These are phyloP conservation scores for Cyclotella sp. DNA, from an alignment of 108 stramenopile genomes.

Conservation along the genomic window DNA sequence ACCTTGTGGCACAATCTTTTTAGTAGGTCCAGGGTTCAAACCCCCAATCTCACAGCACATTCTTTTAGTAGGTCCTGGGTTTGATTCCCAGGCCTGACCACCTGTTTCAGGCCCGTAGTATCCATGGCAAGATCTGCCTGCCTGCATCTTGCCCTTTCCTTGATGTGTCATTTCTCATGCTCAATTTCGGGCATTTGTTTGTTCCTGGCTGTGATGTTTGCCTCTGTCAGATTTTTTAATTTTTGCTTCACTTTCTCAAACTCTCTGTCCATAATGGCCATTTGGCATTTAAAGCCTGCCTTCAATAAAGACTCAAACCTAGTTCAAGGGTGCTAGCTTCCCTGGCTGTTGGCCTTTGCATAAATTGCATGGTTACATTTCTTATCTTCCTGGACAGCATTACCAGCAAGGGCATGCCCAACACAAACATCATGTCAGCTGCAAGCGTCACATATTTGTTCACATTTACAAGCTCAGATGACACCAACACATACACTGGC, in stretches of 20 bases:
- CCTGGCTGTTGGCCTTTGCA: not conserved
- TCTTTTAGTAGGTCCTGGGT: too few species aligned
- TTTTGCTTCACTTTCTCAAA: not conserved
- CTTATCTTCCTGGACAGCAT: not conserved
- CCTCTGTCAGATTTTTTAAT: not conserved
- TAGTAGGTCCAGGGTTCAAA: too few species aligned
- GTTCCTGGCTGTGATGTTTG: not conserved
- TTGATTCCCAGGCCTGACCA: too few species aligned
- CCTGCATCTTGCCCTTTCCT: constrained; percentile 38
- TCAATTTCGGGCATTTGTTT: constrained; percentile 1
- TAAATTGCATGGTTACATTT: not conserved
- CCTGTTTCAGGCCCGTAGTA: too few species aligned
- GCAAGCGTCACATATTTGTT: too few species aligned
- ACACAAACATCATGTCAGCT: not conserved
- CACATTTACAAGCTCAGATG: not conserved
- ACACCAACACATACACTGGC: not conserved
- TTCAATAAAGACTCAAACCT: not conserved
- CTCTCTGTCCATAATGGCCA: not conserved
- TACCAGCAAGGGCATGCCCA: too few species aligned
- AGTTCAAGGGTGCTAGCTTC: not conserved
- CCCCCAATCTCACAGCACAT: too few species aligned
- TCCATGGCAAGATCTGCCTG: constrained; percentile 15
- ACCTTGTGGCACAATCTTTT: too few species aligned
- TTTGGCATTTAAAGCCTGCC: not conserved
- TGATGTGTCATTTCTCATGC: not conserved